phyloP scores from a whole-genome alignment of 2,329 filamentous ascomycete species.

The Colletotrichum sp. region DNA sequence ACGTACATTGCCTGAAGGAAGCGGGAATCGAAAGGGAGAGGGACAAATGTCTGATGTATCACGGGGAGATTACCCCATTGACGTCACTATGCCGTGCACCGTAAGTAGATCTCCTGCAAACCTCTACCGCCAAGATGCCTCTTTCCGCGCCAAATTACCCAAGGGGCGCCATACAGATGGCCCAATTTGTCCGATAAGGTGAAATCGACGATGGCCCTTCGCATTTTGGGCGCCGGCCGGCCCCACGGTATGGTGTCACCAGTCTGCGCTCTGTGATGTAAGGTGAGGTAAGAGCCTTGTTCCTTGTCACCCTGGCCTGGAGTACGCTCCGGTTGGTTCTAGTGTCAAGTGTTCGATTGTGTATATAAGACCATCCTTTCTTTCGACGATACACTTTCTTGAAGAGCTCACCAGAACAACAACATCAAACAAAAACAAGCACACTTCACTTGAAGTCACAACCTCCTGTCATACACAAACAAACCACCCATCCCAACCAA shows the following conservation, averaged over 20 bases:
- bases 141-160: background rate
- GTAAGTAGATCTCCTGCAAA: slow-evolving; percentile 10
- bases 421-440: background rate
- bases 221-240: background rate
- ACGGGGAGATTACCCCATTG: slow-evolving; percentile 10
- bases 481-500: background rate
- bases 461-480: background rate
- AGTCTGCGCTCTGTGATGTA: slow-evolving; percentile 5
- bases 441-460: background rate
- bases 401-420: background rate
- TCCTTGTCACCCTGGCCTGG: background rate
- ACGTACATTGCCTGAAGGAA: background rate
- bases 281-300: slow-evolving; percentile 1
- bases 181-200: background rate
- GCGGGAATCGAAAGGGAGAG: background rate
- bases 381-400: background rate
- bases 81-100: slow-evolving; percentile 18
- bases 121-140: background rate
- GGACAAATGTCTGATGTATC: slow-evolving; percentile 12
- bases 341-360: background rate
- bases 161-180: background rate
- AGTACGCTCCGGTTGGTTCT: background rate
- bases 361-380: slow-evolving; percentile 6
- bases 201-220: background rate
- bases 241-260: slow-evolving; percentile 8